phyloP scores from a whole-genome alignment of 495 filamentous ascomycete genomes.

The Oleoguttula mirabilis region DNA sequence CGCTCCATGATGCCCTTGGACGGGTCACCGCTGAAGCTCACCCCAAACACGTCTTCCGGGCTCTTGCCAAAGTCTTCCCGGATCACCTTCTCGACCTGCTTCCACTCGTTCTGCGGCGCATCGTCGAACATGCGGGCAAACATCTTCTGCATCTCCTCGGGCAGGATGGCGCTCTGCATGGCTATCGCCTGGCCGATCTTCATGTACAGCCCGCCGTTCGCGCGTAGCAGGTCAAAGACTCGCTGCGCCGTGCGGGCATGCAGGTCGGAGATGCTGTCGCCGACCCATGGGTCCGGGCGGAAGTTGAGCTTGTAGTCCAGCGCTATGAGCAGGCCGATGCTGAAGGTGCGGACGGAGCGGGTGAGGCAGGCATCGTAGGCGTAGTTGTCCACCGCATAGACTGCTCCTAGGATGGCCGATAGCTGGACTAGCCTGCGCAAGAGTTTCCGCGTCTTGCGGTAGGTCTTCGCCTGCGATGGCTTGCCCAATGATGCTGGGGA shows the following conservation, averaged over 20 bases:
- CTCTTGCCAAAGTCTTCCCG: conserved; percentile 66
- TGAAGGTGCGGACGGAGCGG: conserved; percentile 72
- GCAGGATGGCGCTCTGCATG: conserved; percentile 90
- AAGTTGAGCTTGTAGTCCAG: conserved; percentile 97
- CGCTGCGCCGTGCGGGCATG: conserved; percentile 75
- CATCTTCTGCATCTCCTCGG: conserved; percentile 89
- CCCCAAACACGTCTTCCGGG: conserved; percentile 78
- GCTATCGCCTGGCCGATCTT: conserved; percentile 98
- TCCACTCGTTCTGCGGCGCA: conserved; percentile 88
- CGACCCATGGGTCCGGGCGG: conserved; percentile 57
- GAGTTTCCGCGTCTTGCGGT: conserved; percentile 59
- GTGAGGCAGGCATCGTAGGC: conserved; percentile 66
- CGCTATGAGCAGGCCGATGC: conserved; percentile 66
- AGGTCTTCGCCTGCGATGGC: conserved; percentile 51
- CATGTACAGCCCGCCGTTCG: conserved; percentile 87
- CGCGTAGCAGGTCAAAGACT: conserved; percentile 61
- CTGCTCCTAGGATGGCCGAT: conserved; percentile 43
- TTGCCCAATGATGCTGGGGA: conserved; percentile 67
- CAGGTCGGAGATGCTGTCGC: conserved; percentile 53
- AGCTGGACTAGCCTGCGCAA: conserved; percentile 56
- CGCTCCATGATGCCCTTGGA: conserved; percentile 69
- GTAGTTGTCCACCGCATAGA: conserved; percentile 56
- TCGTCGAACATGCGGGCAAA: conserved; percentile 96
- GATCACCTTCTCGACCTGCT: conserved; percentile 75
- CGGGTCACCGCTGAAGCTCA: conserved; percentile 58